Percentiles rank a stretch among this genome's conserved stretches.
These are phyloP conservation scores for Epichloe glyceriae DNA, from an alignment of 2,329 filamentous ascomycete species.

Conservation along the genomic window DNA sequence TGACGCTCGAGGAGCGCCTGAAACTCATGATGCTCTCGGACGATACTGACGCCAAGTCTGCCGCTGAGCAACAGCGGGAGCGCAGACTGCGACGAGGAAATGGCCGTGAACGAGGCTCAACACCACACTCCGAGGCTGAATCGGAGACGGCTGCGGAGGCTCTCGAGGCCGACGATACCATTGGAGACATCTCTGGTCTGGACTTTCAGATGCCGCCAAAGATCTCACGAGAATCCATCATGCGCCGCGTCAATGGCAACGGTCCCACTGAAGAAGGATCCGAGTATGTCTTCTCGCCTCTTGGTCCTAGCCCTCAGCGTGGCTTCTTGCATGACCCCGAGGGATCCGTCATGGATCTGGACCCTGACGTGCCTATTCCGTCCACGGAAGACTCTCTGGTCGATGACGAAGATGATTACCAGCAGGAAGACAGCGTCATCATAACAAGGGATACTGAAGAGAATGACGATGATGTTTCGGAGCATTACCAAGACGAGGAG, in stretches of 20 bases:
- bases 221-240: slow-evolving; percentile 87
- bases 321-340: slow-evolving; percentile 27
- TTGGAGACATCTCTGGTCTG: slow-evolving; percentile 46
- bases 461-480: slow-evolving; percentile 49
- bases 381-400: slow-evolving; percentile 62
- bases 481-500: slow-evolving; percentile 51
- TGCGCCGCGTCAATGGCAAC: slow-evolving; percentile 69
- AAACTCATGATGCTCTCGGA: slow-evolving; percentile 80
- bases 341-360: slow-evolving; percentile 29
- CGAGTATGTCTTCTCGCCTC: slow-evolving; percentile 52
- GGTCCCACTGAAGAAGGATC: slow-evolving; percentile 42
- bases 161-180: slow-evolving; percentile 44
- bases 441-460: slow-evolving; percentile 55
- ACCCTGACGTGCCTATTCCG: slow-evolving; percentile 83
- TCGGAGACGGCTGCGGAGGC: slow-evolving; percentile 20
- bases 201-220: slow-evolving; percentile 58
- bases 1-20: slow-evolving; percentile 76
- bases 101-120: slow-evolving; percentile 36
- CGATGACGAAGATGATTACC: slow-evolving; percentile 37
- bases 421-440: slow-evolving; percentile 46
- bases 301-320: slow-evolving; percentile 43
- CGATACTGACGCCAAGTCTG: slow-evolving; percentile 42
- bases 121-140: slow-evolving; percentile 26
- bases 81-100: slow-evolving; percentile 53
- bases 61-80: slow-evolving; percentile 54